A percentile compares a stretch with the other conserved stretches of the same genome.
phyloP scores from a whole-genome alignment of 225 moss, liverwort and hornwort genomes.

The Anthoceros angustus region DNA sequence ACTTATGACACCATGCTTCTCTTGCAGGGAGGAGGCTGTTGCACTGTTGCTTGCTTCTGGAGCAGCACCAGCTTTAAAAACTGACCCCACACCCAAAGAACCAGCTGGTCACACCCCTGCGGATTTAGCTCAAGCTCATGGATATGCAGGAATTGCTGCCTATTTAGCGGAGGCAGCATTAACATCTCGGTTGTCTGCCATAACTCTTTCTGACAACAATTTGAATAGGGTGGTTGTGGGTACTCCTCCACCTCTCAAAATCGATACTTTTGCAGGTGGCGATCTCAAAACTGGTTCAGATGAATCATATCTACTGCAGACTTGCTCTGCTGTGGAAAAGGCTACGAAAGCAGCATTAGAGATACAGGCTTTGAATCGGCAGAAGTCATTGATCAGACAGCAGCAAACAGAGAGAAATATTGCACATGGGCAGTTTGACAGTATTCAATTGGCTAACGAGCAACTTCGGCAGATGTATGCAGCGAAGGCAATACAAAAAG shows the following conservation, averaged over 20 bases:
- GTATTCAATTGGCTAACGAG: constrained; percentile 13
- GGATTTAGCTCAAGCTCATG: constrained; percentile 49
- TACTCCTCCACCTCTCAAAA: not conserved
- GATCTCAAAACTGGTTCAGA: not conserved
- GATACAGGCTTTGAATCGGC: constrained; percentile 22
- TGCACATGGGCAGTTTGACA: constrained; percentile 9
- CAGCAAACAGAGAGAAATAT: not conserved
- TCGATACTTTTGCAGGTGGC: not conserved
- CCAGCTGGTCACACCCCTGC: constrained; percentile 65
- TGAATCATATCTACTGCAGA: not conserved
- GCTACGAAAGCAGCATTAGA: constrained; percentile 18
- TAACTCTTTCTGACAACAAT: constrained; percentile 29
- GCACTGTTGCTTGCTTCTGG: constrained; percentile 52
- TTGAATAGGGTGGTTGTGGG: not conserved
- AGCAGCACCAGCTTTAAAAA: constrained; percentile 46
- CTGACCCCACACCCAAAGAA: constrained; percentile 49
- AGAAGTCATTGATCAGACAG: constrained; percentile 17
- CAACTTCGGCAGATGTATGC: constrained; percentile 19
- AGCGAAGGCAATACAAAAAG: constrained; percentile 28
- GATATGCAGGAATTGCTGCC: constrained; percentile 67
- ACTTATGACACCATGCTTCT: not conserved
- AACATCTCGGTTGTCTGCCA: constrained; percentile 37
- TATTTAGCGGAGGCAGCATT: constrained; percentile 71
- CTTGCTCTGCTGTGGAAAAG: constrained; percentile 16
- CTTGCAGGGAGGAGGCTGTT: constrained; percentile 65